Base-by-base conservation (phyloP, 2,329 filamentous ascomycete species). In the Hypoxylon sp. region DNA sequence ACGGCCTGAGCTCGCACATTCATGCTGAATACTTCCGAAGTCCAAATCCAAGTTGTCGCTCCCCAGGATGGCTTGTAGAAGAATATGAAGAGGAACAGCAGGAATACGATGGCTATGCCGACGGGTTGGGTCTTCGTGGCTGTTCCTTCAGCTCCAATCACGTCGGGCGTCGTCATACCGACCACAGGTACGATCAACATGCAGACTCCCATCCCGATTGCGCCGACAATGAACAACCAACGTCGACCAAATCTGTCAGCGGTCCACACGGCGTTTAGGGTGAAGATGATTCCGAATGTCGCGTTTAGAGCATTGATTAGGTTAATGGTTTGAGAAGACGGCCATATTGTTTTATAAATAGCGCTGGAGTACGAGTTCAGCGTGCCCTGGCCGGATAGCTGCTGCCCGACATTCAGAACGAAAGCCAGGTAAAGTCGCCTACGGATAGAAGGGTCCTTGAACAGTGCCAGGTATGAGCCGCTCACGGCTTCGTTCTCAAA, bases 241-340 rank as follows among this genome's bases (percentile, higher is more conserved):
- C 90, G 90, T 57, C 90, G 86, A 38, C 90, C 91, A 71, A 90
- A 92, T 53, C 90, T 85, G 77, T 93, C 90, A 34, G 91, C 89
- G 3, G 89, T 91, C 90, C 90, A 93, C 38, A 89, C 86, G 13
- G 90, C 90, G 71, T 92, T 92, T 48, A 92, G 82, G 0, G 90
- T 93, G 79, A 93, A 93, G 21, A 92, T 66, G 68, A 93, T 93
- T 62, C 89, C 89, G 71, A 89, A 90, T 5, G 90, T 93, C 43
- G 90, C 90, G 76, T 92, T 93, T 59, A 93, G 82, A 3, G 90
- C 90, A 76, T 93, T 93, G 82, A 93, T 93, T 32, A 93, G 82
- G 68, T 89, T 89, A 76, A 92, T 91, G 21, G 85, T 88, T 53
- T 85, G 81, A 60, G 79, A 80, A 59, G 79, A 83, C 23, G 80